Percentiles rank a stretch among this genome's conserved stretches.
Evolutionary conservation across 2,329 filamentous ascomycete species (phyloP).

Genomic region (Sporothrix phasma): DNA sequence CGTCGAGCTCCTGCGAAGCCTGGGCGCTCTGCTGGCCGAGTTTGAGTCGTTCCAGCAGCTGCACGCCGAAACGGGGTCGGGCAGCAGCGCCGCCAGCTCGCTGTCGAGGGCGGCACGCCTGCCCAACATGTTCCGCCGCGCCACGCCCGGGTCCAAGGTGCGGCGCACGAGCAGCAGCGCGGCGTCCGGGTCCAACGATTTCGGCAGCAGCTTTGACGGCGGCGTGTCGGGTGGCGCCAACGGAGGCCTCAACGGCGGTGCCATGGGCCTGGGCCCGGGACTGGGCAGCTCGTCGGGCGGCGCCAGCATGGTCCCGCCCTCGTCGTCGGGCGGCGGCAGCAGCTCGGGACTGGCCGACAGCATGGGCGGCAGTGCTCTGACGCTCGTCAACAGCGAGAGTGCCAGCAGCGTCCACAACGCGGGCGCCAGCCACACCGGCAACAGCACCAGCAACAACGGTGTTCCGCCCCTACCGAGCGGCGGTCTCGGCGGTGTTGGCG

Average conservation of each 20-base stretch:
- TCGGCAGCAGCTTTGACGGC: slow-evolving; percentile 3
- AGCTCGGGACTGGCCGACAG: slow-evolving; percentile 40
- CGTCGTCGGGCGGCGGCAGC: slow-evolving; percentile 23
- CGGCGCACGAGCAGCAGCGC: slow-evolving; percentile 44
- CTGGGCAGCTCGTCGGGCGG: slow-evolving; percentile 23
- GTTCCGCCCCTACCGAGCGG: slow-evolving; percentile 27
- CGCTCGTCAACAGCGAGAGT: slow-evolving; percentile 17
- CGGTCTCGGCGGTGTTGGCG: too few species aligned
- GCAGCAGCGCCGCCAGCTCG: slow-evolving; percentile 47
- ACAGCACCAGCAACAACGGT: slow-evolving; percentile 22
- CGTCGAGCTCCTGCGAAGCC: slow-evolving; percentile 74
- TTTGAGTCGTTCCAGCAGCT: slow-evolving; percentile 90
- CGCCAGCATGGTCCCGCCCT: not conserved
- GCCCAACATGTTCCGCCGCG: slow-evolving; percentile 71
- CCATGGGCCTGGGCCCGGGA: not conserved
- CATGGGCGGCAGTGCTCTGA: slow-evolving; percentile 16
- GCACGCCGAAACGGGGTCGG: slow-evolving; percentile 61
- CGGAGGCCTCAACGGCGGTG: slow-evolving; percentile 19
- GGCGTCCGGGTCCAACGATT: slow-evolving; percentile 25
- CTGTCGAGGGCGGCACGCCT: slow-evolving; percentile 64
- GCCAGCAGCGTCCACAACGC: slow-evolving; percentile 20
- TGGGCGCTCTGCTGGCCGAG: slow-evolving; percentile 77
- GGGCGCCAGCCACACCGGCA: too few species aligned
- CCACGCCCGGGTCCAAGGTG: slow-evolving; percentile 47
- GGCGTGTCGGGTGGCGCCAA: slow-evolving; percentile 7